Base-by-base conservation (phyloP, 2,329 filamentous ascomycete genomes). In the Colletotrichum brevisporum region DNA sequence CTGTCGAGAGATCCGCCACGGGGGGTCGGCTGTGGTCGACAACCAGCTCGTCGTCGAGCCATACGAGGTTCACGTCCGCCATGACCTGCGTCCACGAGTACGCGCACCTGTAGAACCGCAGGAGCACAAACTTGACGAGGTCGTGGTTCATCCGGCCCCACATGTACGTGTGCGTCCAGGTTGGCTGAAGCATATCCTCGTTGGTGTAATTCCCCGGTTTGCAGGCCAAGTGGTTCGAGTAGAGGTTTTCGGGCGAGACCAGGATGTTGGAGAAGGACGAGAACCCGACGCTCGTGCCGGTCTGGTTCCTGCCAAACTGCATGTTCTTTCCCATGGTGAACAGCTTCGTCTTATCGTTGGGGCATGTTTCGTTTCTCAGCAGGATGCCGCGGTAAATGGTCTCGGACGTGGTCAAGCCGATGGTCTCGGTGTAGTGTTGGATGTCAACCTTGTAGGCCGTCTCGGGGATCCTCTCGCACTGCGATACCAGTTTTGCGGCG, bases 1-100 rank as follows among this genome's bases (percentile, higher is more conserved):
- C 26, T 10, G 63, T 43, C 9, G 43, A 36, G 13, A 24, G 3
- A n/a, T 51, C 39, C 50, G 50, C 50, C 8, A 13, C 21, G 4
- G 58, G 63, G 8, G 63, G 63, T 5, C 18, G 50, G 31, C 39
- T 59, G 12, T 51, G 57, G 51, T 67, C 63, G 27, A 67, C 18
- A 2, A 18, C 31, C 27, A 54, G 36, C 39, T 18, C 41, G 31
- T 31, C 31, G 57, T 52, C 57, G 9, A 16, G 8, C 36, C 47
- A 41, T 31, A 60, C 21, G 18, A 60, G 31, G 10, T 41, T 41
- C 6, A 67, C 57, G 24, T 67, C 45, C 10, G 45, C 48, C 31
- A 16, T 50, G 8, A 50, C 9, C 6, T 62, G 36, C 8, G 41
- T 26, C 63, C 63, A 67, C 3, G 41, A 50, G 24, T 62, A 67